phyloP scores from a whole-genome alignment of 116 monocot species.

The Papilionanthe hybrid region DNA sequence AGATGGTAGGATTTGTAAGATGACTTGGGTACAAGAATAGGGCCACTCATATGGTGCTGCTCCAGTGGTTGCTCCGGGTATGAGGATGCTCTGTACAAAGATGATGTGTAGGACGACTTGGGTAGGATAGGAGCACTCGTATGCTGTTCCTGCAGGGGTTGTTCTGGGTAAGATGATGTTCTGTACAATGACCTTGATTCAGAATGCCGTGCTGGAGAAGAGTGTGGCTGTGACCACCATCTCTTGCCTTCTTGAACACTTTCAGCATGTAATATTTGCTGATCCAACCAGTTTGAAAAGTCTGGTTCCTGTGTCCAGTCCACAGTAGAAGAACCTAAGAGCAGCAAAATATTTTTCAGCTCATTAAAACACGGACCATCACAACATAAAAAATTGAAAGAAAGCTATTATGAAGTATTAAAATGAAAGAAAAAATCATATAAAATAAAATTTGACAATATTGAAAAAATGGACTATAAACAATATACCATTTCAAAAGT shows the following conservation, averaged over 20 bases:
- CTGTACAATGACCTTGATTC: conserved; percentile 49
- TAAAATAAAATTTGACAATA: not conserved
- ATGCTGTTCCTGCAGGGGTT: conserved; percentile 24
- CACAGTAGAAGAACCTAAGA: conserved; percentile 59
- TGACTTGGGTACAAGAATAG: conserved; percentile 35
- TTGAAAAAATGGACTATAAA: not conserved
- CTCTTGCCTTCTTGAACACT: conserved; percentile 48
- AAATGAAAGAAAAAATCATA: not conserved
- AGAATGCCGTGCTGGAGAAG: conserved; percentile 20
- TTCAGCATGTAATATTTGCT: conserved; percentile 46
- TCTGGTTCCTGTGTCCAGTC: conserved; percentile 70
- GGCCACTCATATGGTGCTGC: conserved; percentile 26
- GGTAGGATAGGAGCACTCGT: conserved; percentile 31
- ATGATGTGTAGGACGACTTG: conserved; percentile 42
- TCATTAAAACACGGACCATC: not conserved
- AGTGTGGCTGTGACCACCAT: conserved; percentile 78
- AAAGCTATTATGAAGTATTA: not conserved
- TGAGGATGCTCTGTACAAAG: conserved; percentile 49
- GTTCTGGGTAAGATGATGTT: conserved; percentile 64
- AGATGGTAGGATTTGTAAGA: conserved; percentile 44
- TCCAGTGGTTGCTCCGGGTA: conserved; percentile 46
- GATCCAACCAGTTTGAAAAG: conserved; percentile 46
- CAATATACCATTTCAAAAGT: not conserved
- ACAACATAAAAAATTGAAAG: not conserved
- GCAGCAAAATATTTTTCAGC: not conserved